Evolutionary conservation across 208 protist genomes (phyloP).

Genomic region (Herpetomonas tarakana): DNA sequence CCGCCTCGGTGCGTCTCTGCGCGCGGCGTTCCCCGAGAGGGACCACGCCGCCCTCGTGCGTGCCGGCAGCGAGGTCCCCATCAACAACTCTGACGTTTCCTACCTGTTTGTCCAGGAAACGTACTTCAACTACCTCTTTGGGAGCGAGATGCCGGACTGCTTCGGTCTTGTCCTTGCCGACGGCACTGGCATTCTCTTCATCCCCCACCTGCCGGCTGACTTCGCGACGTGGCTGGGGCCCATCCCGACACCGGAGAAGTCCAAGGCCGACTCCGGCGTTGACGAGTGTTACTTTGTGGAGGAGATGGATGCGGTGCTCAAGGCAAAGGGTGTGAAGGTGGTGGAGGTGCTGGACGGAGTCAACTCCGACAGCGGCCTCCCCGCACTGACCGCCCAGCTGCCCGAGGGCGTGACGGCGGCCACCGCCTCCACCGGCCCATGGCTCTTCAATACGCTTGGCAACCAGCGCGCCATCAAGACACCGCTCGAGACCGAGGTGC

Average conservation of each 20-base stretch:
- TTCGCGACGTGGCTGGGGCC: conserved; percentile 91
- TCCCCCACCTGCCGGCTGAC: conserved; percentile 74
- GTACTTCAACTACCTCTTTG: conserved; percentile 94
- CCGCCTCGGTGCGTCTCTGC: conserved; percentile 53
- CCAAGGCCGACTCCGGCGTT: conserved; percentile 51
- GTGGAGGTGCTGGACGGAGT: conserved; percentile 74
- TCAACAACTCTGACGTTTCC: conserved; percentile 88
- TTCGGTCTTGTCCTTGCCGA: conserved; percentile 68
- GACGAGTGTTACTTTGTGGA: conserved; percentile 87
- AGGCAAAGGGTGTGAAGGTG: conserved; percentile 37
- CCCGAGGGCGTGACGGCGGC: conserved; percentile 26
- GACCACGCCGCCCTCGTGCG: conserved; percentile 77
- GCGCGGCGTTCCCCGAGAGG: conserved; percentile 28
- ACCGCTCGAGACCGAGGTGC: conserved; percentile 88
- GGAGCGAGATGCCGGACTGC: conserved; percentile 80
- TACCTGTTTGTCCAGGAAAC: conserved; percentile 93
- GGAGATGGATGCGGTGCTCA: conserved; percentile 62
- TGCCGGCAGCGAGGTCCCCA: conserved; percentile 74
- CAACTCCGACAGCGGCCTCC: conserved; percentile 81
- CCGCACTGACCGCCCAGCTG: conserved; percentile 50
- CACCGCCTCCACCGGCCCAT: conserved; percentile 19
- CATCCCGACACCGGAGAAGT: conserved; percentile 64
- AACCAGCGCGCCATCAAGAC: conserved; percentile 88
- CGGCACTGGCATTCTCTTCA: conserved; percentile 80
- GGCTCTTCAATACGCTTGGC: conserved; percentile 59